Percentiles rank a stretch among this genome's conserved stretches.
Evolutionary conservation across 768 basidiomycete genomes (phyloP).

Genomic region (Cystobasidium tubakii): DNA sequence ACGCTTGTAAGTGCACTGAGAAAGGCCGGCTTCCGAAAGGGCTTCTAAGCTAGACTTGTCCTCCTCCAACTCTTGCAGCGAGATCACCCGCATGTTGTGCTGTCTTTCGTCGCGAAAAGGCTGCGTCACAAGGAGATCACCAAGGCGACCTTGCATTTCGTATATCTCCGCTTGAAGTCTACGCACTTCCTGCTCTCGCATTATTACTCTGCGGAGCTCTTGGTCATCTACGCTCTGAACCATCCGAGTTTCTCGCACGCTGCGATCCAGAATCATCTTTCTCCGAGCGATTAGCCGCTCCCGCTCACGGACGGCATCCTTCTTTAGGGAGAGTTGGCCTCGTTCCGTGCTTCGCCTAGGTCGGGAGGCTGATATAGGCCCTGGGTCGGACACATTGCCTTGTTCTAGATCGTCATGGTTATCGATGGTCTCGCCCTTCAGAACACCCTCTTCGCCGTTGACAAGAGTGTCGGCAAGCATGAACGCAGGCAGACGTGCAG

Average conservation of each 20-base stretch:
- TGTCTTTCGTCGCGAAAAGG: constrained; percentile 12
- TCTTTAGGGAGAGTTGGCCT: background rate
- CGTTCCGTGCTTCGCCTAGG: background rate
- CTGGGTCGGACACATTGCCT: constrained; percentile 28
- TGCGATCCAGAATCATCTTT: constrained; percentile 33
- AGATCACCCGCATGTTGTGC: constrained; percentile 37
- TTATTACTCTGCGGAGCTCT: background rate
- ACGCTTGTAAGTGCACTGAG: constrained; percentile 1
- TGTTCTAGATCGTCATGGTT: background rate
- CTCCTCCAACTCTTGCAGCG: constrained; percentile 26
- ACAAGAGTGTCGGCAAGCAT: background rate
- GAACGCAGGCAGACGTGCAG: constrained; percentile 15
- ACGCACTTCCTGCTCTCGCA: background rate
- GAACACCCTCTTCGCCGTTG: background rate
- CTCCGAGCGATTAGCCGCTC: constrained; percentile 9
- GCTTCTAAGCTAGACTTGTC: constrained; percentile 38
- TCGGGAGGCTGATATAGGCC: background rate
- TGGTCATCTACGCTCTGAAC: constrained; percentile 22
- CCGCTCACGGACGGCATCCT: constrained; percentile 11
- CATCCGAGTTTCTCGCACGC: constrained; percentile 38
- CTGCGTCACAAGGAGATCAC: background rate
- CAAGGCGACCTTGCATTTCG: background rate
- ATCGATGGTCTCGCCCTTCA: background rate
- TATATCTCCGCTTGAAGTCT: background rate
- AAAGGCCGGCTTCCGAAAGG: background rate